Base-by-base conservation (phyloP, 306 rosid genomes). In the Castanospermum australe region DNA sequence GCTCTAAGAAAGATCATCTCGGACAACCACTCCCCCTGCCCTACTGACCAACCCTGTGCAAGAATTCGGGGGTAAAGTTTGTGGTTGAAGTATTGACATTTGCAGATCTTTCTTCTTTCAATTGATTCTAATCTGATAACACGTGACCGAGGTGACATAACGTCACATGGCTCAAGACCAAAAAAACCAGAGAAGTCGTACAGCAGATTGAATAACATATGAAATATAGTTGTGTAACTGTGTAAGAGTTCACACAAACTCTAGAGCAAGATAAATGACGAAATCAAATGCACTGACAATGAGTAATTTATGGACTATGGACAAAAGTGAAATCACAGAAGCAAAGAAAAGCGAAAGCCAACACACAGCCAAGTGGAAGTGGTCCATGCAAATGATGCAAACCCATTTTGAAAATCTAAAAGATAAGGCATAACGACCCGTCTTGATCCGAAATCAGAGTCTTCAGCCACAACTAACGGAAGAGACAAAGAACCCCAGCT, bases 401-500 rank as follows among this genome's bases (percentile, higher is more conserved):
- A 50, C 71, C 84, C 52, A 73, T 68, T 83, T 84, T 36, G 56
- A 80, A 84, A 66, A 73, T 36, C 32, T 51, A 25, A 60, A 84
- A 74, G 94, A 92, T 85, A 90, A 87, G 91, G 83, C 69, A 79
- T 50, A 77, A 77, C 39, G 89, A 86, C 69, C 81, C 11, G 83
- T 88, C 85, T 69, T 72, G 42, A 24, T 76, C 80, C 20, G 36
- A 63, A 71, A 48, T 54, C 84, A 42, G 28, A 81, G 61, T 57
- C 30, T 20, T n/a, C 39, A 74, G 77, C 78, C 83, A 74, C 73
- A 77, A 32, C 81, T 56, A 47, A 21, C 32, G 70, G 77, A 81
- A 83, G 76, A 71, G 89, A 90, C 92, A 86, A 94, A 81, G 48
- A 18, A 70, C 45, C 86, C 86, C 88, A 75, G 87, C 88, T 79